Base-by-base conservation (phyloP, 768 basidiomycete species). In the Mycena latifolia region DNA sequence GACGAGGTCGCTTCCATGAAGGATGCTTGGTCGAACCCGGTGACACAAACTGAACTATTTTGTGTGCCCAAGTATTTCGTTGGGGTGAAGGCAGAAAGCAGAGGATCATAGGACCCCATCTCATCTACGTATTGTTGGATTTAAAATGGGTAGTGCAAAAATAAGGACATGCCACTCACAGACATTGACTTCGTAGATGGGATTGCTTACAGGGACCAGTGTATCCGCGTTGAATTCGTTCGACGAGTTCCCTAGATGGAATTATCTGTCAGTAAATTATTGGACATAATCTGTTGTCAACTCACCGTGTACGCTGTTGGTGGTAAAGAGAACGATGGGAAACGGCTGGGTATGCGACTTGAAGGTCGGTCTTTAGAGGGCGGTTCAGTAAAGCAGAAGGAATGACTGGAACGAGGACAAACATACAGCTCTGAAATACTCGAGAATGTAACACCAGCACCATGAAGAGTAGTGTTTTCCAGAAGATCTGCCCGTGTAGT, bases 111-210 rank as follows among this genome's bases (percentile, higher is more conserved):
- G 20, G 4, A 43, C 6, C 41, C n/a, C 20, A 43, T n/a, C 20
- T 43, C 41, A 10, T 5, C 41, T 43, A 10, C n/a, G 41, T 43
- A n/a, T n/a, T n/a, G n/a, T 20, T 43, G 20, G 20, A 5, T 20
- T 37, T 8, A 37, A 15, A 37, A 37, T 10, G 8, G 37, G 37
- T 37, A 15, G n/a, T n/a, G n/a, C n/a, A 37, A 15, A 8, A 37
- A 20, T 20, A 77, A n/a, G n/a, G 41, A 10, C 20, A 37, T 37
- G 37, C 9, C 7, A 37, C 37, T 3, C 20, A 43, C 41, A 43
- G 18, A 43, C 4, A 43, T 43, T 43, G n/a, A 43, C 3, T 10
- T 43, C 41, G 10, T 5, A 43, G 4, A 43, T 43, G 41, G 41
- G 41, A n/a, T 43, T 43, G 41, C 41, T 10, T 5, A 3, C 41